Conservation (phyloP, 352 stramenopile genomes). For the Pythium phragmiticola region DNA sequence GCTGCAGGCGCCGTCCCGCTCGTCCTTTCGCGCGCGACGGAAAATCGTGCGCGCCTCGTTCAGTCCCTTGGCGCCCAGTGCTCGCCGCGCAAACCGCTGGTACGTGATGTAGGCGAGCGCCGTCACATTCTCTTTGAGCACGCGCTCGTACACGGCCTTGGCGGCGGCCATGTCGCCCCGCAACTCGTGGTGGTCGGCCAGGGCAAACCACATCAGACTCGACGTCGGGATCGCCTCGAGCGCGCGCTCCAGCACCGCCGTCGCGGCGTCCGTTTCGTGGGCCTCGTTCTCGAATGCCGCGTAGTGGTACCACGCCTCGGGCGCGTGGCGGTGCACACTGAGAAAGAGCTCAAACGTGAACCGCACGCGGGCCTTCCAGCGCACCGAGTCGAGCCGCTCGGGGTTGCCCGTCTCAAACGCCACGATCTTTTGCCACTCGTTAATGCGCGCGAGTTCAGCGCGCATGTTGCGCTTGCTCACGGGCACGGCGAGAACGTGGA, state of each 20-base stretch:
- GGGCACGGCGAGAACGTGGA: constrained; percentile 66
- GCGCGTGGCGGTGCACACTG: constrained; percentile 71
- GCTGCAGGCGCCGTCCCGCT: constrained; percentile 75
- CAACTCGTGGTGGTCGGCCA: constrained; percentile 80
- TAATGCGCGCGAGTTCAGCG: constrained; percentile 52
- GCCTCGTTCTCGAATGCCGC: constrained; percentile 75
- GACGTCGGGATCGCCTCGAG: constrained; percentile 80
- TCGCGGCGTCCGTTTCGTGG: constrained; percentile 69
- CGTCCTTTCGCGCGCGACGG: constrained; percentile 78
- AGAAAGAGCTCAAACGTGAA: constrained; percentile 85
- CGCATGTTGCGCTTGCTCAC: constrained; percentile 30
- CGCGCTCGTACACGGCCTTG: constrained; percentile 79
- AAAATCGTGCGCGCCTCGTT: constrained; percentile 80
- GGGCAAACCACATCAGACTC: constrained; percentile 78
- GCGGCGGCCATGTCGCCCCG: constrained; percentile 58
- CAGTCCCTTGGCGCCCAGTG: constrained; percentile 69
- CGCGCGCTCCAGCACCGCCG: constrained; percentile 63
- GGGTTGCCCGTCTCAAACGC: constrained; percentile 79
- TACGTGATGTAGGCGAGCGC: constrained; percentile 83
- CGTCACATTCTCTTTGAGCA: constrained; percentile 73
- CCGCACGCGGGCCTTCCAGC: constrained; percentile 76
- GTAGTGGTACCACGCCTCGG: constrained; percentile 87
- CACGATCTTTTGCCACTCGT: constrained; percentile 76
- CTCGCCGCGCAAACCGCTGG: constrained; percentile 79
- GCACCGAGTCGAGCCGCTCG: constrained; percentile 74